Conservation (phyloP, 257 asterid species). For the Sherardia arvensis region DNA sequence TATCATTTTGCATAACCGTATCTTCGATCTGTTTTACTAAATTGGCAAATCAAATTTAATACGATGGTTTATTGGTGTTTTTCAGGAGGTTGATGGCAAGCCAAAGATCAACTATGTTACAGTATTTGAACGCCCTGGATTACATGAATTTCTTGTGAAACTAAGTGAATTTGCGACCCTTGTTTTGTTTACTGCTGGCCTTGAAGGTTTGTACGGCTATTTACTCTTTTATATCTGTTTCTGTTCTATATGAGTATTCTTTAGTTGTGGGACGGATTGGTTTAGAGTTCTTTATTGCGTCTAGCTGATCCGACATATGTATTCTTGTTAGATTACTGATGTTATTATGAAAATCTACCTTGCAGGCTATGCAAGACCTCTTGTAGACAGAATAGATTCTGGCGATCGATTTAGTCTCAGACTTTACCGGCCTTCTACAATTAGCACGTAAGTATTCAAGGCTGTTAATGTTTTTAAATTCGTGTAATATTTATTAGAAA, state of each 20-base stretch:
- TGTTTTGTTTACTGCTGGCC: constrained; percentile 90
- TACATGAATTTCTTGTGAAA: constrained; percentile 60
- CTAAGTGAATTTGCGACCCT: constrained; percentile 86
- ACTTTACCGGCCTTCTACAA: constrained; percentile 85
- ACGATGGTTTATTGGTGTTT: constrained; percentile 13
- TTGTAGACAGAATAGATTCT: constrained; percentile 78
- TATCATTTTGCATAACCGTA: neutral
- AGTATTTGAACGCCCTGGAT: constrained; percentile 92
- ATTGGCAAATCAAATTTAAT: neutral
- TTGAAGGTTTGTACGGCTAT: constrained; percentile 53
- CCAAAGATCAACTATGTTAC: constrained; percentile 90
- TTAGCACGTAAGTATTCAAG: constrained; percentile 60
- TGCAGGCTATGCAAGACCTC: constrained; percentile 95
- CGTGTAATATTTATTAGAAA: neutral
- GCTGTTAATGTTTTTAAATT: neutral
- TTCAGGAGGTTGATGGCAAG: constrained; percentile 49
- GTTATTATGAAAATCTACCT: constrained; percentile 7
- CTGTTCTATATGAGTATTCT: neutral
- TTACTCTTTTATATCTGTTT: neutral
- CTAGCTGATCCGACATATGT: neutral
- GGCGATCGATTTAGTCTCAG: constrained; percentile 56
- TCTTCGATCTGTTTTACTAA: neutral
- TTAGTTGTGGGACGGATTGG: neutral
- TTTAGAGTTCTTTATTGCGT: neutral
- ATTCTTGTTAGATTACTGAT: neutral